Base-by-base conservation (phyloP, 805 yeast species). In the Scheffersomyces amazonensis region DNA sequence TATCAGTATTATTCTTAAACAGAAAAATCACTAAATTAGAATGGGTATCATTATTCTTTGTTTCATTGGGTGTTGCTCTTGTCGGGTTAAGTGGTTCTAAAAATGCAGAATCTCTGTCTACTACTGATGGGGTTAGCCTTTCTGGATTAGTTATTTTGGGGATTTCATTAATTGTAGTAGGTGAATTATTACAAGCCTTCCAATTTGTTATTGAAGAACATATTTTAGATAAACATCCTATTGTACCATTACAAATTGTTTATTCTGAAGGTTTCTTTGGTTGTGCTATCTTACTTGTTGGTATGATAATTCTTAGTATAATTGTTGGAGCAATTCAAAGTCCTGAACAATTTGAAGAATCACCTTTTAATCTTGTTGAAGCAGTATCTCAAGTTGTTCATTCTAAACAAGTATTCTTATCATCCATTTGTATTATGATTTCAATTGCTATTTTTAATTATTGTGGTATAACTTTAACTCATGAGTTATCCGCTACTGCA, bases 161-260 rank as follows among this genome's bases (percentile, higher is more conserved):
- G 5, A 75, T 85, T 43, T 24, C 58, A 1, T 54, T 85, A 28
- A 73, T 86, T 38, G 56, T 83, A 9, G 39, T 75, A 18, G 93
- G 83, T 6, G 85, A 80, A 48, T 51, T 78, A n/a, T 73, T 83
- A 44, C 79, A 82, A 36, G 93, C 93, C 0, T 60, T 80, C 12
- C 95, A 86, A 55, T 86, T 84, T 57, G 93, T 86, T 2, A 69
- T 80, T 28, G 95, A 86, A 53, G 95, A 86, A 52, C 80, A 80
- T 49, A 71, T 86, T 33, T 60, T 86, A 42, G 58, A 68, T 18
- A 66, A 63, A 40, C 67, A 76, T 48, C 66, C 75, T 11, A 66
- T 85, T 31, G 70, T 71, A 4, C 90, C 93, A 2, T 54, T 83
- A 45, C 69, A 72, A 43, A 65, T 85, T 41, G 93, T 86, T 13